Base-by-base conservation (phyloP, 139 green algal genomes). In the Protoeuglena noctilucae region DNA sequence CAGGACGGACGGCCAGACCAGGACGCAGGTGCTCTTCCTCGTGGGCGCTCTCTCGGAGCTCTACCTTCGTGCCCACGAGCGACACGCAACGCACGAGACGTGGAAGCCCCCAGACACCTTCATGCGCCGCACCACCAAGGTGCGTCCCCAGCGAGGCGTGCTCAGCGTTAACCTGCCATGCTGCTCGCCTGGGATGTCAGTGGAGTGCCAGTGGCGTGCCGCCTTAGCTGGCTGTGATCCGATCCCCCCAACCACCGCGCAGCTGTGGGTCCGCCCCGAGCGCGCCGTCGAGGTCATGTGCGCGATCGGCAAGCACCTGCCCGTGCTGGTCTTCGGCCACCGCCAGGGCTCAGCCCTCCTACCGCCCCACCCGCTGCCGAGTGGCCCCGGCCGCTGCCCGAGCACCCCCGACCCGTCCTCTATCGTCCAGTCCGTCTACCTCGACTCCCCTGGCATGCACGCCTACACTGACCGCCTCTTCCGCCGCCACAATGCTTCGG, bases 261-360 rank as follows among this genome's bases (percentile, higher is more conserved):
- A n/a, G 68, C 88, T 78, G 54, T 93, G 82, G 82, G 58, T 88
- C 31, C 61, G 66, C 31, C 71, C 78, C 0, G 48, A 57, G 0
- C 60, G 89, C 60, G 66, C 85, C 30, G 54, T 77, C 45, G 29
- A 56, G 1, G 57, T 89, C 31, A 85, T 86, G 65, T 54, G 57
- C 3, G 54, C 66, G 6, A 66, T 88, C 4, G 59, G 85, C 23
- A 67, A 63, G 16, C 77, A 92, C 57, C 68, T 92, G 43, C 82
- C 82, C 2, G 43, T 92, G n/a, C 76, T 89, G 40, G 73, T 92
- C 27, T 92, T 75, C 48, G 81, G 75, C 18, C 51, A 69, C 18
- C 58, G 60, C 4, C 31, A 45, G 2, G 63, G 61, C 28, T 46
- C n/a, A n/a, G 24, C 22, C 27, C n/a, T 17, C 27, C 24, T 24